phyloP scores from a whole-genome alignment of 192 early-diverging fungal genomes.

The Coemansia sp. region DNA sequence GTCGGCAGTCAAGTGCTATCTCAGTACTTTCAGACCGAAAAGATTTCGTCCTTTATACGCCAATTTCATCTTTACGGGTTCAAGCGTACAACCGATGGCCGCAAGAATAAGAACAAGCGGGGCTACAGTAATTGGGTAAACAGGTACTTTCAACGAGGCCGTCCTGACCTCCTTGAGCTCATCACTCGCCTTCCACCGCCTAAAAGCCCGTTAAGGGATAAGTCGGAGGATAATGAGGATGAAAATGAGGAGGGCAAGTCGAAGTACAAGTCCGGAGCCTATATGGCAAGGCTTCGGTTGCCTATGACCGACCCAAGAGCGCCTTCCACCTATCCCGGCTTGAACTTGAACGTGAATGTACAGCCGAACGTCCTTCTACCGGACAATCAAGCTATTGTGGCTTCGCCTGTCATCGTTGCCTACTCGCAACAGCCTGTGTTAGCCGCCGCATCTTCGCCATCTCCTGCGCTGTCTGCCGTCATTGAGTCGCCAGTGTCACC shows the following conservation, averaged over 20 bases:
- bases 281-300: neutral
- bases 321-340: neutral
- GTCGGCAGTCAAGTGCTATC: conserved; percentile 17
- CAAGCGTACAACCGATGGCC: conserved; percentile 39
- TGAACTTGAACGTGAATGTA: neutral
- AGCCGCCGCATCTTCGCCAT: neutral
- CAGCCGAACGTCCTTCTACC: neutral
- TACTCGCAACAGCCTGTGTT: neutral
- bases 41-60: conserved; percentile 44
- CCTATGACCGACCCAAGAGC: neutral
- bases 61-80: conserved; percentile 55
- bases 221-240: too few relatives aligned
- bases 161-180: conserved; percentile 12
- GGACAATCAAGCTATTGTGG: neutral
- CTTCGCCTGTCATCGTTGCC: neutral
- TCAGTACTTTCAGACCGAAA: conserved; percentile 25
- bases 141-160: conserved; percentile 19
- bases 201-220: neutral
- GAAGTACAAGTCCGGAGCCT: neutral
- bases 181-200: conserved; percentile 12
- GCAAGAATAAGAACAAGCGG: conserved; percentile 25
- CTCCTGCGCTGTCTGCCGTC: neutral
- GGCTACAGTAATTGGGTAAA: conserved; percentile 23
- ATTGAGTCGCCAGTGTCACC: neutral
- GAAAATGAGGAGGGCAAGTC: too few relatives aligned